Evolutionary conservation across 2,329 filamentous ascomycete species (phyloP).

Genomic region (Penicillium sp.): DNA sequence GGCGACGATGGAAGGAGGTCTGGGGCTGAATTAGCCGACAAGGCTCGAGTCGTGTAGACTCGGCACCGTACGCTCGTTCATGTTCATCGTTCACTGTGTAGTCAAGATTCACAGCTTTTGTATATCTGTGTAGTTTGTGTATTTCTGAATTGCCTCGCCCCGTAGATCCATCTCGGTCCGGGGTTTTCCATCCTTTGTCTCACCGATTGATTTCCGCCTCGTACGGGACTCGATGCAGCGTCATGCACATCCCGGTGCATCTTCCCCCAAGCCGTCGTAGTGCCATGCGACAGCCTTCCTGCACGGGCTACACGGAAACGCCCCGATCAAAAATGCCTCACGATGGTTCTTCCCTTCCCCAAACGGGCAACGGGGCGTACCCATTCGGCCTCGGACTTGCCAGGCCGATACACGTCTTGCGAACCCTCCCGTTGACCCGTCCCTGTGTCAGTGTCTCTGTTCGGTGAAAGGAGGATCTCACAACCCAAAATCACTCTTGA

Average conservation of each 20-base stretch:
- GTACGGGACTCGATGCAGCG: not conserved
- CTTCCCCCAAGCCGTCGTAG: not conserved
- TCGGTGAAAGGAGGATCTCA: too few species aligned
- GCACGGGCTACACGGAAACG: not conserved
- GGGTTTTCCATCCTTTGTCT: too few species aligned
- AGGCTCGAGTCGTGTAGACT: too few species aligned
- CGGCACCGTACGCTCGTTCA: too few species aligned
- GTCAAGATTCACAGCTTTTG: too few species aligned
- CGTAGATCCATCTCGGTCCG: too few species aligned
- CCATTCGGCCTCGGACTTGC: slow-evolving; percentile 13
- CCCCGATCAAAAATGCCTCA: slow-evolving; percentile 28
- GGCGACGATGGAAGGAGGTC: not conserved
- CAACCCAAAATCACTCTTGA: too few species aligned
- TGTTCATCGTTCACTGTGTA: too few species aligned
- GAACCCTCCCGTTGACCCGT: too few species aligned
- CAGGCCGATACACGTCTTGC: not conserved
- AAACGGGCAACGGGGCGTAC: slow-evolving; percentile 15
- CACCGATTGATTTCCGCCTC: not conserved
- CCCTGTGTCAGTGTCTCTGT: too few species aligned
- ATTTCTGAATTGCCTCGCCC: too few species aligned
- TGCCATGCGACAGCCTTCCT: not conserved
- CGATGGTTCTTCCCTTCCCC: slow-evolving; percentile 15
- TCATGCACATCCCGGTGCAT: not conserved
- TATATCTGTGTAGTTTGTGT: too few species aligned
- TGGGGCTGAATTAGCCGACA: not conserved